A percentile compares a stretch with the other conserved stretches of the same genome.
phyloP scores from a whole-genome alignment of 106 monocot genomes.

The Xerophyta viscosa region DNA sequence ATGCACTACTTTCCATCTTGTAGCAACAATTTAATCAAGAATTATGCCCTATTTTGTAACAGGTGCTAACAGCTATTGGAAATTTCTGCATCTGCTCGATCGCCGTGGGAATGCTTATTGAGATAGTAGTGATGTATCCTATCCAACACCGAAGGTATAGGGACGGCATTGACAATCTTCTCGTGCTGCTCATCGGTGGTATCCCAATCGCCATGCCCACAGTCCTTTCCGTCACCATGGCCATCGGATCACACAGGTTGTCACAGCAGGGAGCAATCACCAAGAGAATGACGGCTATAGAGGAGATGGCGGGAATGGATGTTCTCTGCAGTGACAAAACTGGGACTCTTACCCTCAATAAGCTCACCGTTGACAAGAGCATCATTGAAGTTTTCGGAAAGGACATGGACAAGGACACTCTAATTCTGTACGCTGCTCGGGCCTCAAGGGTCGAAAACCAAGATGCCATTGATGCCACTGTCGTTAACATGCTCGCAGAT shows the following conservation, averaged over 20 bases:
- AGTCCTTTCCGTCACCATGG: constrained; percentile 28
- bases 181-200: constrained; percentile 28
- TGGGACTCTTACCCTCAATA: constrained; percentile 10
- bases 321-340: constrained; percentile 14
- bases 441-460: constrained; percentile 48
- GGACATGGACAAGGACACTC: constrained; percentile 28
- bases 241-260: constrained; percentile 22
- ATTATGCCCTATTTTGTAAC: not conserved
- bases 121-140: constrained; percentile 21
- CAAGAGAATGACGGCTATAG: constrained; percentile 17
- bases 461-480: constrained; percentile 51
- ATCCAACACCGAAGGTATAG: constrained; percentile 23
- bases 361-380: constrained; percentile 7
- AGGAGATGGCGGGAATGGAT: constrained; percentile 15
- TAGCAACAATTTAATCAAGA: too few relatives aligned
- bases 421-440: constrained; percentile 40
- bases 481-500: constrained; percentile 44
- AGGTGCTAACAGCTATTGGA: constrained; percentile 23
- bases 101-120: constrained; percentile 21
- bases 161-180: constrained; percentile 26
- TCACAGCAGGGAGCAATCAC: constrained; percentile 19
- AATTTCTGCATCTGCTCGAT: constrained; percentile 35
- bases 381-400: constrained; percentile 29
- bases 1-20: too few relatives aligned
- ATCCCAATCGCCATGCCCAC: constrained; percentile 31